These are phyloP conservation scores for Grammothele lineata DNA, from an alignment of 768 basidiomycete species.

Conservation along the genomic window DNA sequence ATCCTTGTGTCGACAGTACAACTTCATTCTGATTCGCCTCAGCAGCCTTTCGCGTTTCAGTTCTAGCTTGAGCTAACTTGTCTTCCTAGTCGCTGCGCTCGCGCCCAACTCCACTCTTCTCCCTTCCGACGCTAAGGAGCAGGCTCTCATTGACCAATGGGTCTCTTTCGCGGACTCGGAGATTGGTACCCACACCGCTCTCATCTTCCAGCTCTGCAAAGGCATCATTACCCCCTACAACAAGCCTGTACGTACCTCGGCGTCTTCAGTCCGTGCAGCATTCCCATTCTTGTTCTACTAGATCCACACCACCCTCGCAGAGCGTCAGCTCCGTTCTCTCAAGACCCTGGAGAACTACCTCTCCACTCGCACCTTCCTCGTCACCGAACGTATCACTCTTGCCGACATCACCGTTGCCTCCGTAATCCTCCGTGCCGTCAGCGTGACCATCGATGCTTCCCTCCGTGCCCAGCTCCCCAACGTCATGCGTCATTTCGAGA, in stretches of 20 bases:
- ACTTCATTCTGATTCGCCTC: slow-evolving; percentile 31
- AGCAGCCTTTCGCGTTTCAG: neutral
- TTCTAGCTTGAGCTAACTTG: slow-evolving; percentile 3
- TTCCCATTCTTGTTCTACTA: slow-evolving; percentile 27
- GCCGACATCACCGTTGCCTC: slow-evolving; percentile 78
- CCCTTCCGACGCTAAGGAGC: slow-evolving; percentile 58
- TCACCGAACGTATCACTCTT: slow-evolving; percentile 90
- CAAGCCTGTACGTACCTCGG: slow-evolving; percentile 63
- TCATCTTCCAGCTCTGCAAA: slow-evolving; percentile 39
- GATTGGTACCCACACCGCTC: slow-evolving; percentile 37
- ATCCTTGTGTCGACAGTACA: slow-evolving; percentile 34
- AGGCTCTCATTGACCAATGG: slow-evolving; percentile 86
- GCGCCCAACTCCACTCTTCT: slow-evolving; percentile 78
- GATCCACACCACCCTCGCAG: slow-evolving; percentile 53
- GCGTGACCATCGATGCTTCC: slow-evolving; percentile 59
- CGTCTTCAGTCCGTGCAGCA: neutral
- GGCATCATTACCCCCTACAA: slow-evolving; percentile 62
- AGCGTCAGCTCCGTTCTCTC: slow-evolving; percentile 55
- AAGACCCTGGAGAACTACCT: slow-evolving; percentile 73
- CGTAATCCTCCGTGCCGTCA: slow-evolving; percentile 49
- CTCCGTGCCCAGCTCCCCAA: slow-evolving; percentile 67
- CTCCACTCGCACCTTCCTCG: slow-evolving; percentile 79
- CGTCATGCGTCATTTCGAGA: slow-evolving; percentile 81
- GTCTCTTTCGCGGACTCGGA: slow-evolving; percentile 68
- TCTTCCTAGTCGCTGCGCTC: slow-evolving; percentile 60